Conservation (phyloP, 2,329 filamentous ascomycete species). For the Xylaria sp. region DNA sequence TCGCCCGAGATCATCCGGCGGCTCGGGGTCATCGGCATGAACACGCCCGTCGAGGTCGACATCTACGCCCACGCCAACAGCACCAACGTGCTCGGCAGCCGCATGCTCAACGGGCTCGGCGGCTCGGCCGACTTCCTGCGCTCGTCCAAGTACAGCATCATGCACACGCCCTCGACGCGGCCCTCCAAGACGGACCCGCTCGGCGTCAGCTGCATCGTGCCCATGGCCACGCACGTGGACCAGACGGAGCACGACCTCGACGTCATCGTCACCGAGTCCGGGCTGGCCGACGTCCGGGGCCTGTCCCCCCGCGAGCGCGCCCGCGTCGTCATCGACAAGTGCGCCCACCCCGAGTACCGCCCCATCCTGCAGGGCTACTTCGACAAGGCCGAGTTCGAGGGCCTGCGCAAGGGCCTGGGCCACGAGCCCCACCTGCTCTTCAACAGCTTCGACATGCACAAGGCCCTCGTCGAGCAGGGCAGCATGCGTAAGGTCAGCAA, state of each 20-base stretch:
- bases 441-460: conserved; percentile 88
- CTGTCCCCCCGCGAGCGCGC: conserved; percentile 79
- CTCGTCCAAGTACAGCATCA: conserved; percentile 78
- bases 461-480: conserved; percentile 77
- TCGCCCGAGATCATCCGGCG: conserved; percentile 87
- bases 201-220: conserved; percentile 86
- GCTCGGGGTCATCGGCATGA: conserved; percentile 89
- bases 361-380: conserved; percentile 83
- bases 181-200: conserved; percentile 81
- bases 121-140: conserved; percentile 75
- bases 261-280: conserved; percentile 76
- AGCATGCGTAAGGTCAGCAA: conserved; percentile 80
- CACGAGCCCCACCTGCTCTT: conserved; percentile 88
- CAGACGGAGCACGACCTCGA: conserved; percentile 93
- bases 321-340: conserved; percentile 83
- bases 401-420: conserved; percentile 82
- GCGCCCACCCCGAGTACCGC: conserved; percentile 81
- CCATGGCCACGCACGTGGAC: conserved; percentile 89
- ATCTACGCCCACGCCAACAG: conserved; percentile 94
- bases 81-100: conserved; percentile 84
- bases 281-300: conserved; percentile 83
- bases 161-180: conserved; percentile 85
- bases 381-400: conserved; percentile 84
- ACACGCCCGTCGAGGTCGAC: conserved; percentile 91
- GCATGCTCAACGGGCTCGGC: conserved; percentile 77